Evolutionary conservation across 768 basidiomycete genomes (phyloP).

Genomic region (Pleurotus tuber-regium): DNA sequence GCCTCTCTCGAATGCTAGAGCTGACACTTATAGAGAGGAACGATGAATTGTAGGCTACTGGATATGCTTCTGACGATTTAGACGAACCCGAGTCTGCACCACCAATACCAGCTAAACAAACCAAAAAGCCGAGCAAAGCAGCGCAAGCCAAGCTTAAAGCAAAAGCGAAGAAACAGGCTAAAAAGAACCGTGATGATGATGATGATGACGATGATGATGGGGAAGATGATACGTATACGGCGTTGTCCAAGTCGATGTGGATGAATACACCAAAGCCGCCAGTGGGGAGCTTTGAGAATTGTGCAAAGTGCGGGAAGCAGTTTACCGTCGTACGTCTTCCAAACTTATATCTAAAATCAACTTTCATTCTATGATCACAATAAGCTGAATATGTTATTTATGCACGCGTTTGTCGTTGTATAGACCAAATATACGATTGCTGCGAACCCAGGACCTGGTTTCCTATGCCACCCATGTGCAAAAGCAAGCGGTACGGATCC

Average conservation of each 20-base stretch:
- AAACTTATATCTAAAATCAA: constrained; percentile 1
- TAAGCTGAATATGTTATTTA: too few relatives aligned
- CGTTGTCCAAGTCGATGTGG: constrained; percentile 52
- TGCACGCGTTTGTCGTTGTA: too few relatives aligned
- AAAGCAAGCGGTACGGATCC: constrained; percentile 78
- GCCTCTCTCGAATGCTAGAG: too few relatives aligned
- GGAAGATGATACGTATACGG: constrained; percentile 68
- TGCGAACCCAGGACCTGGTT: constrained; percentile 67
- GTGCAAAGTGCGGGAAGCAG: constrained; percentile 77
- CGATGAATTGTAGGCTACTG: constrained; percentile 34
- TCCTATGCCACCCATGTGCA: constrained; percentile 82
- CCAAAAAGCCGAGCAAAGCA: constrained; percentile 55
- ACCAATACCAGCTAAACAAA: constrained; percentile 39
- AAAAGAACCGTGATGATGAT: constrained; percentile 43
- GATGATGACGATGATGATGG: constrained; percentile 51
- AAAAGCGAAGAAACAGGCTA: constrained; percentile 37
- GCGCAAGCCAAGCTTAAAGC: constrained; percentile 37
- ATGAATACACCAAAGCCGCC: constrained; percentile 51
- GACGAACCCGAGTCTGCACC: constrained; percentile 50
- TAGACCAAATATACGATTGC: constrained; percentile 89
- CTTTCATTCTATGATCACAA: background rate
- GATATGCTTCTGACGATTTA: constrained; percentile 73
- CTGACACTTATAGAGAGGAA: too few relatives aligned
- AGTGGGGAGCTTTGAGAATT: constrained; percentile 76
- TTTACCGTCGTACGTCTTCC: constrained; percentile 77